Evolutionary conservation across 2,329 filamentous ascomycete species (phyloP), one percentile per base, ranked within the genome.

Genomic region (Aplosporella prunicola): DNA sequence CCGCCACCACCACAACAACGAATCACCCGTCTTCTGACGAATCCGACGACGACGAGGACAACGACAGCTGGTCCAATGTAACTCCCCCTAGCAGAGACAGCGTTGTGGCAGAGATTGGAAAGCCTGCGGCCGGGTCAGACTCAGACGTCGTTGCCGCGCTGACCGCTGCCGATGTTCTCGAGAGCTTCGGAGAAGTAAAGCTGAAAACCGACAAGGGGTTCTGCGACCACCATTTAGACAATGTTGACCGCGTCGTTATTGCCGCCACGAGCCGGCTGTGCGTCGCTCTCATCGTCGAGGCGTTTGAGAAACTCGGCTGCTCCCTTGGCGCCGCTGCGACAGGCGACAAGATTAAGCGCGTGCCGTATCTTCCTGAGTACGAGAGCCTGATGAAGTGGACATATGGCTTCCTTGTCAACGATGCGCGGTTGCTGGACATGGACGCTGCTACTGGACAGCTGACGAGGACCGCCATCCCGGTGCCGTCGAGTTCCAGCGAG

Each of bases 211-310:
- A 44, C 29, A 7, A 39, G n/a, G n/a, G 22, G 22, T 24, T 24
- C 22, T 8, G 8, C 22, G 22, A 24, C 8, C 8, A n/a, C 8
- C 22, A 24, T 24, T 8, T 24, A n/a, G 8, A n/a, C n/a, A n/a
- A 24, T 24, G 22, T 8, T 8, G 8, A 24, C 22, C 22, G 8
- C 22, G 22, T 13, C 4, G 29, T 45, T 2, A 49, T 47, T 31
- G 53, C 51, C 0, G 15, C 36, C 3, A 55, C 57, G 32, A 37
- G 45, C 13, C 9, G 37, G 11, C 46, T 57, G 5, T 45, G 49
- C 14, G 32, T 50, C 4, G 44, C 48, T 1, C 49, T 52, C 23
- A 39, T 50, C 13, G 42, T 53, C 0, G 51, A 56, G 34, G 52
- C 53, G 2, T 60, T 57, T 27, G 23, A 14, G 7, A 24, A 42